phyloP scores from a whole-genome alignment of 129 eudicot species.

The Artemisia argyi region DNA sequence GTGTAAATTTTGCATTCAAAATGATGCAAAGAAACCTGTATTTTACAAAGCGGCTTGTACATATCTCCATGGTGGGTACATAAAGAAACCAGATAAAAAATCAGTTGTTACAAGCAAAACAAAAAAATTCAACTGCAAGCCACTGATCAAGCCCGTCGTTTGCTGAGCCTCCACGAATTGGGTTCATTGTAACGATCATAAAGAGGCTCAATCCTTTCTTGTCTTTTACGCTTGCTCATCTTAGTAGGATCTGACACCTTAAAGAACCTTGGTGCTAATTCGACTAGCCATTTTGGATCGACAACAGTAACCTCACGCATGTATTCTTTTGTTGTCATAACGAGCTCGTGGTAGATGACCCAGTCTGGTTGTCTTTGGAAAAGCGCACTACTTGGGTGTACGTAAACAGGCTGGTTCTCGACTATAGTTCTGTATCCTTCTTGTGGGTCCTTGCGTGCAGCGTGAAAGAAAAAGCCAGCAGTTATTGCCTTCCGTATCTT shows the following conservation, averaged over 20 bases:
- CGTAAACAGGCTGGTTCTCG: conserved; percentile 38
- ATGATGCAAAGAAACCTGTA: neutral
- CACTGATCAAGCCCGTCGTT: conserved; percentile 61
- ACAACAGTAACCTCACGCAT: conserved; percentile 52
- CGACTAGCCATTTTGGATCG: conserved; percentile 56
- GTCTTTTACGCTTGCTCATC: conserved; percentile 86
- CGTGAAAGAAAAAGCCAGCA: conserved; percentile 48
- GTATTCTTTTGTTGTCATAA: conserved; percentile 59
- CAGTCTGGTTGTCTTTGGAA: conserved; percentile 32
- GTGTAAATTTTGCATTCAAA: too few species aligned
- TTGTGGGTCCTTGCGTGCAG: conserved; percentile 40
- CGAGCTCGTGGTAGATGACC: conserved; percentile 57
- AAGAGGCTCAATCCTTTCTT: conserved; percentile 85
- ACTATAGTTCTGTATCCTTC: conserved; percentile 45
- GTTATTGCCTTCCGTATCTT: conserved; percentile 50
- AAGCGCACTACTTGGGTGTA: conserved; percentile 51
- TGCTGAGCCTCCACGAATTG: conserved; percentile 91
- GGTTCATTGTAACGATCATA: conserved; percentile 87
- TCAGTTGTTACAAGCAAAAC: neutral
- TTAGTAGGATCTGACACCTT: conserved; percentile 78
- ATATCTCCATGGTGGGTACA: neutral
- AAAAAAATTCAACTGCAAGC: neutral
- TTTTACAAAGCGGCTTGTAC: neutral
- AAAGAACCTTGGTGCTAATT: conserved; percentile 72
- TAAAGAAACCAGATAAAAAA: neutral